Evolutionary conservation across 179 eudicot genomes (phyloP).

Genomic region (Drosera spatulata): DNA sequence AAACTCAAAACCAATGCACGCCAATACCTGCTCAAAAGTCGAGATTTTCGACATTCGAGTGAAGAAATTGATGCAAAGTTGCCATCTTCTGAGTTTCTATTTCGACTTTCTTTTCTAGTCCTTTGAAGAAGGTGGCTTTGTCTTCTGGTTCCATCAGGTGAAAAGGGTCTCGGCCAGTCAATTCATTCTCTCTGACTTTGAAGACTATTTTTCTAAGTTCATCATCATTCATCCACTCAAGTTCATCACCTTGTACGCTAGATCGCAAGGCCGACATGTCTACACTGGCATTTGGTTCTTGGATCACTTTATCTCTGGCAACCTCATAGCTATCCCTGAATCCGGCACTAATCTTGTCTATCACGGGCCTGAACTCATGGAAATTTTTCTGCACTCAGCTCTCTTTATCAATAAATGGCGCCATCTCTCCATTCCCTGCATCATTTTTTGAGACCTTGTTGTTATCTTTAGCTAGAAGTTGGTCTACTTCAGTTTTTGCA

Average conservation of each 20-base stretch:
- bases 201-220: conserved; percentile 80
- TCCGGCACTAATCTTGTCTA: conserved; percentile 63
- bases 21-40: conserved; percentile 90
- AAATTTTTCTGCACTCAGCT: conserved; percentile 85
- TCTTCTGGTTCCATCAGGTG: conserved; percentile 63
- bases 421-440: conserved; percentile 13
- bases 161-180: conserved; percentile 85
- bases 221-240: conserved; percentile 94
- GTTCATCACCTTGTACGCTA: conserved; percentile 35
- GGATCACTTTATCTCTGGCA: conserved; percentile 56
- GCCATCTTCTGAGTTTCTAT: conserved; percentile 50
- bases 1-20: conserved; percentile 3
- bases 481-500: conserved; percentile 4
- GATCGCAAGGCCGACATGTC: conserved; percentile 26
- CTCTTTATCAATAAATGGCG: conserved; percentile 18
- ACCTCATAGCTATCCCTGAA: conserved; percentile 51
- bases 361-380: conserved; percentile 59
- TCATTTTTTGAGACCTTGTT: conserved; percentile 12
- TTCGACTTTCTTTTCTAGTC: conserved; percentile 77
- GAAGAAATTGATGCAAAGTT: conserved; percentile 65
- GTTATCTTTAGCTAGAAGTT: conserved; percentile 9
- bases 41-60: conserved; percentile 84
- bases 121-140: conserved; percentile 53
- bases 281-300: conserved; percentile 21
- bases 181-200: conserved; percentile 84